phyloP scores from a whole-genome alignment of 257 asterid species.

The Mitragyna speciosa region DNA sequence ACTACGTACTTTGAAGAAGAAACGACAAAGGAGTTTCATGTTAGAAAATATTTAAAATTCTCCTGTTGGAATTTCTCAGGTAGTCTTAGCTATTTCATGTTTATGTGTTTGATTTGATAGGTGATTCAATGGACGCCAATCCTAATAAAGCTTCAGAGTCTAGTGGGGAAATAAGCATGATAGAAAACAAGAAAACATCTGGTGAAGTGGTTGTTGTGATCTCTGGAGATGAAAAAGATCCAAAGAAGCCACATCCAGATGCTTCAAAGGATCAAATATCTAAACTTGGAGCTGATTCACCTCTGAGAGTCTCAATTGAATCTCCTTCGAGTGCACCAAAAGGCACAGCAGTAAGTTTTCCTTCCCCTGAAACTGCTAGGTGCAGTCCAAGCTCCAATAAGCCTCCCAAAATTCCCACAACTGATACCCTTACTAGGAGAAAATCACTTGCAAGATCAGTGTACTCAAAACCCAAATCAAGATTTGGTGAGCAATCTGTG shows the following conservation, averaged over 20 bases:
- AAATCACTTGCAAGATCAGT: slow-evolving; percentile 63
- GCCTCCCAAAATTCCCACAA: slow-evolving; percentile 70
- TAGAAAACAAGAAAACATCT: slow-evolving; percentile 46
- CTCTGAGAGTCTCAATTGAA: slow-evolving; percentile 40
- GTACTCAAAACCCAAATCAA: slow-evolving; percentile 75
- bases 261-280: slow-evolving; percentile 5
- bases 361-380: slow-evolving; percentile 60
- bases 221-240: slow-evolving; percentile 45
- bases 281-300: not conserved
- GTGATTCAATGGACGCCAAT: slow-evolving; percentile 33
- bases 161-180: slow-evolving; percentile 54
- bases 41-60: too few species aligned
- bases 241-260: slow-evolving; percentile 28
- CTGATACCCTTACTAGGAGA: slow-evolving; percentile 47
- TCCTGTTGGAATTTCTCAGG: too few species aligned
- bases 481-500: slow-evolving; percentile 75
- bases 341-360: slow-evolving; percentile 29
- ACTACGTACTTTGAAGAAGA: too few species aligned
- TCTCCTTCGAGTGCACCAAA: slow-evolving; percentile 37
- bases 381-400: slow-evolving; percentile 49
- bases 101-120: slow-evolving; percentile 8
- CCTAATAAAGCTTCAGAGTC: slow-evolving; percentile 24
- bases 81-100: not conserved
- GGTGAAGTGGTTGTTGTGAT: slow-evolving; percentile 52
- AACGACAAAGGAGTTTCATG: too few species aligned